A percentile compares a stretch with the other conserved stretches of the same genome.
phyloP scores from a whole-genome alignment of 108 stramenopile species.

The Nitzschia palea region DNA sequence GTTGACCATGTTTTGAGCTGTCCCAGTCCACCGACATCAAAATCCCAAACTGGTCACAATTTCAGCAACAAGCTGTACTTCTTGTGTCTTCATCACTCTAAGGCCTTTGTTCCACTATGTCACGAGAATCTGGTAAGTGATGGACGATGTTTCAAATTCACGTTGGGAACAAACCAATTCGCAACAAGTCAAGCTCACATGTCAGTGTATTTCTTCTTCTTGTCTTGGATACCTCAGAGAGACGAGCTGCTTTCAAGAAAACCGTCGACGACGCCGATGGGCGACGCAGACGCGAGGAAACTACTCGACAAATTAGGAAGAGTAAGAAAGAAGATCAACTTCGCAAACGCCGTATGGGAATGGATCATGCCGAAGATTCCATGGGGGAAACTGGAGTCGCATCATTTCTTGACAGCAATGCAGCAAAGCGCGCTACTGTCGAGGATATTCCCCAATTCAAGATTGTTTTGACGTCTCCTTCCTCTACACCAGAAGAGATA shows the following conservation, averaged over 20 bases:
- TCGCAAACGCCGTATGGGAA: constrained; percentile 54
- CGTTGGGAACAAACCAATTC: too few relatives aligned
- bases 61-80: too few relatives aligned
- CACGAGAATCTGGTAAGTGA: background rate
- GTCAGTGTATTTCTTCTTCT: too few relatives aligned
- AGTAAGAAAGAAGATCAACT: constrained; percentile 70
- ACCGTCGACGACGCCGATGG: constrained; percentile 89
- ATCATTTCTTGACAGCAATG: background rate
- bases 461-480: constrained; percentile 14
- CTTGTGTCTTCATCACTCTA: too few relatives aligned
- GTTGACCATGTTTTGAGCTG: background rate
- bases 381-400: background rate
- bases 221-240: too few relatives aligned
- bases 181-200: too few relatives aligned
- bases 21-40: too few relatives aligned
- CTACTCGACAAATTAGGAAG: constrained; percentile 73
- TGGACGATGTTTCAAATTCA: too few relatives aligned
- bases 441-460: constrained; percentile 53
- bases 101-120: background rate
- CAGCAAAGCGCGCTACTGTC: constrained; percentile 20
- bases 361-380: background rate
- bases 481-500: constrained; percentile 32
- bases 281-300: constrained; percentile 74
- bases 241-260: constrained; percentile 91
- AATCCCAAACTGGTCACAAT: too few relatives aligned